Percentiles rank a stretch among this genome's conserved stretches.
phyloP scores from a whole-genome alignment of 2,329 filamentous ascomycete genomes.

The Tolypocladium pustulatum region DNA sequence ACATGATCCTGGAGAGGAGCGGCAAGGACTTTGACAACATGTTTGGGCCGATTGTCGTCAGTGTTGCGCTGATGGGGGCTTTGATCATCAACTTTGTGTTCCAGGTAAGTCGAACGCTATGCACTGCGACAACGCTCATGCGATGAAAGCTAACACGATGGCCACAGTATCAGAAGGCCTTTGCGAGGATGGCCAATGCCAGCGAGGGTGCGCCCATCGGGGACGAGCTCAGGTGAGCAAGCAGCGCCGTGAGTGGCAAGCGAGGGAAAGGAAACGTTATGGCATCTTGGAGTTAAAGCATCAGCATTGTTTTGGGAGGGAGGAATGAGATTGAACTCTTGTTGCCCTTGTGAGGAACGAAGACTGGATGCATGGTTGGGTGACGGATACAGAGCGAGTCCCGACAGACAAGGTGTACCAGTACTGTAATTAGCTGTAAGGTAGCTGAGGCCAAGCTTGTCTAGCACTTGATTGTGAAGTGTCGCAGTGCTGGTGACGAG shows the following conservation, averaged over 20 bases:
- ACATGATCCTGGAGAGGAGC: conserved; percentile 74
- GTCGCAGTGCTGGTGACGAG: not conserved
- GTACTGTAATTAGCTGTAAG: not conserved
- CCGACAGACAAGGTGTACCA: not conserved
- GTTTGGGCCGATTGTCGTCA: conserved; percentile 74
- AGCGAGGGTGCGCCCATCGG: conserved; percentile 4
- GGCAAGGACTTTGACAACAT: conserved; percentile 90
- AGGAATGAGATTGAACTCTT: not conserved
- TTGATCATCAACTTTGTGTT: conserved; percentile 82
- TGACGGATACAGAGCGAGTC: not conserved
- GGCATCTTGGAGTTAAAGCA: not conserved
- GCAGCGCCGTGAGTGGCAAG: not conserved
- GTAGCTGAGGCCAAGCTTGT: not conserved
- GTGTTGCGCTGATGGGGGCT: conserved; percentile 65
- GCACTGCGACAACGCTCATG: not conserved
- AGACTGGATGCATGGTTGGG: not conserved
- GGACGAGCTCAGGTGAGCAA: conserved; percentile 20
- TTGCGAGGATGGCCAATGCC: conserved; percentile 15
- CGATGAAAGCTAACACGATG: conserved; percentile 1
- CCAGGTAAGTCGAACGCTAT: conserved; percentile 51
- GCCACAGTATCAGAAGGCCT: conserved; percentile 21
- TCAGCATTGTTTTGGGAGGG: not conserved
- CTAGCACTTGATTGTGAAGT: not conserved
- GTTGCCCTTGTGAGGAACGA: not conserved
- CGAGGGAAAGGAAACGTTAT: not conserved